Evolutionary conservation across 2,329 filamentous ascomycete species (phyloP), one percentile per base, ranked within the genome.

Genomic region (Curvularia hawaiiensis): DNA sequence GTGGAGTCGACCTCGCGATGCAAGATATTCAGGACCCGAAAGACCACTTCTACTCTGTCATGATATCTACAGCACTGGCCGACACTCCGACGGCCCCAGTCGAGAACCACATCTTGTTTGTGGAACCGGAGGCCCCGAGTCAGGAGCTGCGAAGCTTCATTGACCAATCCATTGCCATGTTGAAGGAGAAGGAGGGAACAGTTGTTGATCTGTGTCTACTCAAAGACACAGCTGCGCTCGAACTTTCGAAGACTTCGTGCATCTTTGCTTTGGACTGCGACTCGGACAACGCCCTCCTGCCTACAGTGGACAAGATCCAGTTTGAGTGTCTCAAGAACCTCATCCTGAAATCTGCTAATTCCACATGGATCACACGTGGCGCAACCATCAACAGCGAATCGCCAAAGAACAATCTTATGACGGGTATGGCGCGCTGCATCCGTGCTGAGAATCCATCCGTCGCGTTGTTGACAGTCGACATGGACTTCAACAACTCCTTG

Each of bases 351-450:
- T 43, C 40, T 1, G 49, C 56, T 50, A 59, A 45, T 24, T 40
- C 57, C 38, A 20, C 61, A 28, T 63, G 61, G 61, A 16, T 59
- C 3, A 55, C 54, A 2, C 54, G 50, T 7, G 55, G 59, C 18
- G 59, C 52, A 5, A 59, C 52, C 18, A 41, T 52, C 11, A 44
- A 46, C 11, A 41, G 55, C 11, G 18, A 30, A 0, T 55, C 52
- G 28, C 59, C 61, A 5, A 51, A 54, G 18, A 51, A 53, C 11
- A 54, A 61, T 28, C 61, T 63, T 58, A 50, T 50, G 28, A 51
- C 55, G 18, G 60, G 60, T 11, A 49, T 63, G 39, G 55, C 54
- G 31, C 51, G 60, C 40, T 59, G 57, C 26, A 46, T 63, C 5
- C 54, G 58, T 33, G 58, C 58, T 5, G 60, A 63, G 43, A 48